Percentiles rank a stretch among this genome's conserved stretches.
Conservation (phyloP, 23 red algal genomes). For the Gracilaria gracilis region DNA sequence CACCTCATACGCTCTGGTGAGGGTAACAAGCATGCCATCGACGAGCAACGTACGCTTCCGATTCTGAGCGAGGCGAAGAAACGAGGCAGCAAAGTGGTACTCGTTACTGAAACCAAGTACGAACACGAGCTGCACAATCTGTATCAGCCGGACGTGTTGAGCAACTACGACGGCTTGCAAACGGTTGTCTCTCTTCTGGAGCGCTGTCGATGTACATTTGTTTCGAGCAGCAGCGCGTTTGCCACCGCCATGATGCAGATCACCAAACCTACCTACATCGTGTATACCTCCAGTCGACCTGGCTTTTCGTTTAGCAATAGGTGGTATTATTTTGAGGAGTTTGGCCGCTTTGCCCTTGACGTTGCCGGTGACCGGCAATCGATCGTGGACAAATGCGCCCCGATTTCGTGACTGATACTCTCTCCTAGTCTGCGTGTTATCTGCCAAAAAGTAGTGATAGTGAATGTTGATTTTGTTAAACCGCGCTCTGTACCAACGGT, state of each 20-base stretch:
- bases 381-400: background rate
- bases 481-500: too few relatives aligned
- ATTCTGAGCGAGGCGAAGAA: background rate
- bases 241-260: slow-evolving; percentile 46
- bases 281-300: slow-evolving; percentile 16
- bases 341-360: background rate
- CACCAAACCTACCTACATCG: slow-evolving; percentile 11
- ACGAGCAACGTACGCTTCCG: slow-evolving; percentile 4
- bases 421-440: too few relatives aligned
- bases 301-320: slow-evolving; percentile 16
- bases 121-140: background rate
- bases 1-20: background rate
- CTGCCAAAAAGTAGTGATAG: background rate
- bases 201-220: slow-evolving; percentile 34
- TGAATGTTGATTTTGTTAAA: too few relatives aligned
- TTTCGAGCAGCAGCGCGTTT: slow-evolving; percentile 29
- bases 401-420: background rate
- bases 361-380: background rate
- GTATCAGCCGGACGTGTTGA: slow-evolving; percentile 15
- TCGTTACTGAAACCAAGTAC: slow-evolving; percentile 1
- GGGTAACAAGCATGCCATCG: slow-evolving; percentile 31
- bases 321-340: slow-evolving; percentile 37
- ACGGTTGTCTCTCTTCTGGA: slow-evolving; percentile 9
- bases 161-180: background rate
- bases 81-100: background rate